A percentile compares a stretch with the other conserved stretches of the same genome.
Conservation (phyloP, 1,284 basidiomycete species). For the Trichosporon inkin region DNA sequence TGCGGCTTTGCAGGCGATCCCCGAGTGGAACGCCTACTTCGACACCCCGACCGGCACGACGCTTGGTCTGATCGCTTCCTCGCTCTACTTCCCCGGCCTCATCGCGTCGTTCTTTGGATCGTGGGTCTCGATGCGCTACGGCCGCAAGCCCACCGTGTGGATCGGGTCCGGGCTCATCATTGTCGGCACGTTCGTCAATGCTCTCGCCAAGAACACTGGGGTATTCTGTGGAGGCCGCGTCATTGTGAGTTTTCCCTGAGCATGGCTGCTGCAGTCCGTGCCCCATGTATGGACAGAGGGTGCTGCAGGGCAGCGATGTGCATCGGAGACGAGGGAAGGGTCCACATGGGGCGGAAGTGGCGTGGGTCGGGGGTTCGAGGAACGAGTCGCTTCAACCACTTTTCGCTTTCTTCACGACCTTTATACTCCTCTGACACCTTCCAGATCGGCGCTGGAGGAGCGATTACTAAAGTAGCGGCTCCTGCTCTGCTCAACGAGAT, state of each 20-base stretch:
- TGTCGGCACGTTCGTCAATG: constrained; percentile 28
- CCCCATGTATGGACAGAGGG: no score
- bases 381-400: no score
- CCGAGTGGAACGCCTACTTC: constrained; percentile 21
- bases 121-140: constrained; percentile 20
- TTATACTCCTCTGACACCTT: constrained; percentile 35
- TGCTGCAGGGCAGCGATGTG: no score
- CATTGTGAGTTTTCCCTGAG: not conserved
- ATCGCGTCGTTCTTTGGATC: constrained; percentile 22
- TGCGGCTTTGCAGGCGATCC: constrained; percentile 21
- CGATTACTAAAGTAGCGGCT: constrained; percentile 52
- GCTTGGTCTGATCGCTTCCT: constrained; percentile 31
- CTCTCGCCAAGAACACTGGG: constrained; percentile 18
- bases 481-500: constrained; percentile 72
- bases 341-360: no score
- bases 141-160: constrained; percentile 22
- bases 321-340: no score
- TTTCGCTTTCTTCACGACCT: no score
- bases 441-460: constrained; percentile 62
- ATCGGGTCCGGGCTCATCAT: constrained; percentile 28
- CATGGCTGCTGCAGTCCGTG: no score
- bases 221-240: constrained; percentile 14
- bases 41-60: constrained; percentile 24
- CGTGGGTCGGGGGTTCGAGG: no score
- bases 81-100: constrained; percentile 15